A percentile compares a stretch with the other conserved stretches of the same genome.
Evolutionary conservation across 257 asterid species (phyloP).

Genomic region (Plantago ovata): DNA sequence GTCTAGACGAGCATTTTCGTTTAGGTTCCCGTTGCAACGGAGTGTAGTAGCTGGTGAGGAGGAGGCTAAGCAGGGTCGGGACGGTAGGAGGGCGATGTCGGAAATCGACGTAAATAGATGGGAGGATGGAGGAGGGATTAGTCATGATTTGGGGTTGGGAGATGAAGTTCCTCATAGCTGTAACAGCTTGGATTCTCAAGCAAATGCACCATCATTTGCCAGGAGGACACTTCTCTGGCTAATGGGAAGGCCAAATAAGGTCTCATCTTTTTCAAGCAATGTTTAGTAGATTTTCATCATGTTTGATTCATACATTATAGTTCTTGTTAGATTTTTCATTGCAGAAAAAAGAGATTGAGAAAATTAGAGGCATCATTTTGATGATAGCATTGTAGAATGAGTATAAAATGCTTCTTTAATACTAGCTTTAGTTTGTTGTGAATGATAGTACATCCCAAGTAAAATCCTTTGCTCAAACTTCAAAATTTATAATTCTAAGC

Average conservation of each 20-base stretch:
- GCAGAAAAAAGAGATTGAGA: neutral
- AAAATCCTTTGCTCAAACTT: neutral
- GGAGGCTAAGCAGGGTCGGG: constrained; percentile 17
- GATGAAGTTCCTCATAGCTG: constrained; percentile 34
- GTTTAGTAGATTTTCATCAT: constrained; percentile 24
- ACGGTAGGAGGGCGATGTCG: constrained; percentile 32
- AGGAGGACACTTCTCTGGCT: constrained; percentile 60
- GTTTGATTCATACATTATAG: neutral
- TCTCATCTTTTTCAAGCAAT: constrained; percentile 36
- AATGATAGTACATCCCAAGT: neutral
- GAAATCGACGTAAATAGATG: constrained; percentile 34
- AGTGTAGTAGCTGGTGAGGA: constrained; percentile 15
- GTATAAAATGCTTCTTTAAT: constrained; percentile 5
- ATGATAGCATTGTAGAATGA: constrained; percentile 4
- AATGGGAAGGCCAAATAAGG: constrained; percentile 59
- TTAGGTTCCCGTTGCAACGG: constrained; percentile 32
- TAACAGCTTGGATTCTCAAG: constrained; percentile 40
- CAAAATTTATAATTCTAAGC: too few relatives aligned
- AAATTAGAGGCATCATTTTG: constrained; percentile 11
- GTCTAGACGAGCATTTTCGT: constrained; percentile 45
- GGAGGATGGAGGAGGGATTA: constrained; percentile 34
- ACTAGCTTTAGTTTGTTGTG: neutral
- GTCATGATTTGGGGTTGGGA: constrained; percentile 27
- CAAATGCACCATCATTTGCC: constrained; percentile 44
- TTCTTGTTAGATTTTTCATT: constrained; percentile 12